Base-by-base conservation (phyloP, 108 stramenopile genomes). In the Nannochloropsis granulata region DNA sequence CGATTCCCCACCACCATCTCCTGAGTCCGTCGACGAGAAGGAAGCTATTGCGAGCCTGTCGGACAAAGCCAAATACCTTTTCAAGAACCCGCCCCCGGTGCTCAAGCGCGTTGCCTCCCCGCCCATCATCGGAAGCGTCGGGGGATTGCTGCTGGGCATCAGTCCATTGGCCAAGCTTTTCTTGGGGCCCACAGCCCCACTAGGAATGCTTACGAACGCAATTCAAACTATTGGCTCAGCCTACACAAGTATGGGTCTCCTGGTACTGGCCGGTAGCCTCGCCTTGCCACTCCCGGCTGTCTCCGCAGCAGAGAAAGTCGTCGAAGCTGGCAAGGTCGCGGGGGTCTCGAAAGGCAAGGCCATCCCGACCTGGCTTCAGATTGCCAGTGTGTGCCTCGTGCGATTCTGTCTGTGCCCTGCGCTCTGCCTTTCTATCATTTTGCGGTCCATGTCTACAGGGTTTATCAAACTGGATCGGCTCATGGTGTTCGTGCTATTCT, bases 201-300 rank as follows among this genome's bases (percentile, higher is more conserved):
- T 88, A 13, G 87, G 44, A 13, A 44, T 79, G 12, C 13, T 84
- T 23, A 83, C 80, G 87, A 84, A 84, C 81, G 14, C 81, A 45
- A 44, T 84, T 79, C 79, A 78, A 21, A n/a, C 23, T 21, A 23
- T 86, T 25, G 84, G 82, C 26, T 78, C 81, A 25, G 87, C 87
- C 23, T 88, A 88, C 44, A 88, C 87, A 13, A 83, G 83, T 12
- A n/a, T 81, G 44, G 87, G 87, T 45, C 43, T 88, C 12, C 81
- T 88, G 81, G 84, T 88, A 12, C 82, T 88, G 24, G 87, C 87
- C 44, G 87, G 87, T 25, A 81, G 80, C 82, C 82, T 88, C 43
- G 87, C 87, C 9, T 81, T 81, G 26, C 79, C 71, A 10, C 78
- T 71, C 45, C 83, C 83, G 13, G 80, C 56, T 16, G 8, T n/a